A percentile compares a stretch with the other conserved stretches of the same genome.
These are phyloP conservation scores for Blepharisma undulans DNA, from an alignment of 169 alveolate species.

Conservation along the genomic window DNA sequence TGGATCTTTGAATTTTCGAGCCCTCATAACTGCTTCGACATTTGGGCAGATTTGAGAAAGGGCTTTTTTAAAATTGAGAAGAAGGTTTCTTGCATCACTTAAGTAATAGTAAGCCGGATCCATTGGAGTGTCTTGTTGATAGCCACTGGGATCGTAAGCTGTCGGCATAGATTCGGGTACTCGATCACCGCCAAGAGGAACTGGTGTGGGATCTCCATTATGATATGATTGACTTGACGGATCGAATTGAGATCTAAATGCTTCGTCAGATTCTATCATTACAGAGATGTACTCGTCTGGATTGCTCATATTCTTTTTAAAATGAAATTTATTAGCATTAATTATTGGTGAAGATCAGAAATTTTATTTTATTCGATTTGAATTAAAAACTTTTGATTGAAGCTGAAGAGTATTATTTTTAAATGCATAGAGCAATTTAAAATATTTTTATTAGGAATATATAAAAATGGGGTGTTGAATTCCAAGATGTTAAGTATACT, in stretches of 20 bases:
- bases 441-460: not conserved
- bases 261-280: constrained; percentile 42
- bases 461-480: not conserved
- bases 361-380: not conserved
- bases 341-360: not conserved
- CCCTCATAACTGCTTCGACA: constrained; percentile 17
- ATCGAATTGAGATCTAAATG: constrained; percentile 44
- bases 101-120: not conserved
- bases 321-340: not conserved
- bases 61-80: not conserved
- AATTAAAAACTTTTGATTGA: no score
- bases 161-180: constrained; percentile 56
- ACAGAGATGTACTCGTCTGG: not conserved
- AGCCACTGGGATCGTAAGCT: constrained; percentile 36
- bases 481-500: not conserved
- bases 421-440: not conserved
- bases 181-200: constrained; percentile 54
- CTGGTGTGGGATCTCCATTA: constrained; percentile 51
- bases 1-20: constrained; percentile 23
- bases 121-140: constrained; percentile 33
- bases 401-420: not conserved
- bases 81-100: not conserved
- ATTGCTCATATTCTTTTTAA: not conserved
- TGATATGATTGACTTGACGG: constrained; percentile 37
- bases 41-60: constrained; percentile 22